These are phyloP conservation scores for Pistacia vera DNA, from an alignment of 345 rosid species.

Conservation along the genomic window DNA sequence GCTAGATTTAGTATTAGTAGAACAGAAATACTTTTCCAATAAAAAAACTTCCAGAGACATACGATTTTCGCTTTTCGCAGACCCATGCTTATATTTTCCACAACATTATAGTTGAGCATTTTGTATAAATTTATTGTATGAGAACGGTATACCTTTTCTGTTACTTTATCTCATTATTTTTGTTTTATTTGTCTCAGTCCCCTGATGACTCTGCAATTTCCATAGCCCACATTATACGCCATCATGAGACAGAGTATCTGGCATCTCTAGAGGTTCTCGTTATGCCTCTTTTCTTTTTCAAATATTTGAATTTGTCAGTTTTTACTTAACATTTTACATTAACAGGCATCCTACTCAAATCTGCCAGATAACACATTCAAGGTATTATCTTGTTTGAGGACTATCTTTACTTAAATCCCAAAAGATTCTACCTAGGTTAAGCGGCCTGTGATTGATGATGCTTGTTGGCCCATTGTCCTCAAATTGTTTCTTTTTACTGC, in stretches of 20 bases:
- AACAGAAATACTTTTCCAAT: background rate
- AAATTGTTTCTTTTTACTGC: background rate
- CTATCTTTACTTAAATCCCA: background rate
- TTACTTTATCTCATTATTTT: background rate
- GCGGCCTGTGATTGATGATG: background rate
- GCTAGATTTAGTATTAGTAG: slow-evolving; percentile 2
- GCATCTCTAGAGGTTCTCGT: slow-evolving; percentile 79
- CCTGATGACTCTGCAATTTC: slow-evolving; percentile 82
- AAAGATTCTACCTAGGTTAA: background rate
- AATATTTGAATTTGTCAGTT: slow-evolving; percentile 5
- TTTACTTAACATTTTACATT: slow-evolving; percentile 7
- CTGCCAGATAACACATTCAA: slow-evolving; percentile 95
- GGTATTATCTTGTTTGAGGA: slow-evolving; percentile 39
- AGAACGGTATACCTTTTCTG: background rate
- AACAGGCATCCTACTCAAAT: slow-evolving; percentile 87
- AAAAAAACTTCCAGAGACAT: background rate
- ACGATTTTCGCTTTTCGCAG: background rate
- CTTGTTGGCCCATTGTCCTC: background rate
- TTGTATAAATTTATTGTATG: background rate
- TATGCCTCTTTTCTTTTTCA: slow-evolving; percentile 8
- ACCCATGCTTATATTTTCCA: background rate
- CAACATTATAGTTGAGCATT: background rate
- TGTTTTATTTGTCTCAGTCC: slow-evolving; percentile 53
- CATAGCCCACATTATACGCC: slow-evolving; percentile 68
- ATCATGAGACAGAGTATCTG: slow-evolving; percentile 91